Base-by-base conservation (phyloP, 768 basidiomycete genomes). In the Cystofilobasidium ferigula region DNA sequence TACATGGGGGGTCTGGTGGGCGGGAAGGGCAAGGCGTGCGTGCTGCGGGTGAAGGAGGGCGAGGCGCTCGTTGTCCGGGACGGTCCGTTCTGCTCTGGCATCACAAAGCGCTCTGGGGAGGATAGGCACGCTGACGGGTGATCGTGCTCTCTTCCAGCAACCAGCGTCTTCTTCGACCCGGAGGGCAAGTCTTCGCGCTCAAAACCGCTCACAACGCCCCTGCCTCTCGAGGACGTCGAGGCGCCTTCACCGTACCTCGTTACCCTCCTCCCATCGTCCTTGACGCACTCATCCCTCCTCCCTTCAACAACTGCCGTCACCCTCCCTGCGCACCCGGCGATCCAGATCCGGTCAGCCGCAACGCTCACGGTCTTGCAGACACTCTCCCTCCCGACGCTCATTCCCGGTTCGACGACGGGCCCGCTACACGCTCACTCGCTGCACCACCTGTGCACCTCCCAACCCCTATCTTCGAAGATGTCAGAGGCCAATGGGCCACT, bases 1-100 rank as follows among this genome's bases (percentile, higher is more conserved):
- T 92, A 91, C 71, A 90, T 92, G 88, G 86, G 84, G 2, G 78
- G 89, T 28, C 86, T 88, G 0, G 77, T 89, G 10, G 87, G 67
- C 1, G 47, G 84, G 5, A 90, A 86, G 74, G 80, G 80, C 18
- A 89, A 85, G 74, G 85, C 87, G 1, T 81, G 80, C 8, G 78
- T 84, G 13, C 77, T 83, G 2, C 79, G 78, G 18, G 75, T 86
- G 32, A 78, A 77, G 38, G 83, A 85, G 9, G 79, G 78, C 0
- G 87, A 92, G 71, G 81, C 82, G 10, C 75, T 92, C 4, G 81
- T 91, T 40, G 81, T 83, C 2, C 88, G 85, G 76, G 90, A 93
- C 63, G 83, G 90, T 93, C 69, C 73, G 85, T 80, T 2, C 28
- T 20, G 14, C 18, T 42, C 40, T 10, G 40, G 10, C 40, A 42